Conservation (phyloP, 768 basidiomycete genomes). For the Amanita subjunquillea region DNA sequence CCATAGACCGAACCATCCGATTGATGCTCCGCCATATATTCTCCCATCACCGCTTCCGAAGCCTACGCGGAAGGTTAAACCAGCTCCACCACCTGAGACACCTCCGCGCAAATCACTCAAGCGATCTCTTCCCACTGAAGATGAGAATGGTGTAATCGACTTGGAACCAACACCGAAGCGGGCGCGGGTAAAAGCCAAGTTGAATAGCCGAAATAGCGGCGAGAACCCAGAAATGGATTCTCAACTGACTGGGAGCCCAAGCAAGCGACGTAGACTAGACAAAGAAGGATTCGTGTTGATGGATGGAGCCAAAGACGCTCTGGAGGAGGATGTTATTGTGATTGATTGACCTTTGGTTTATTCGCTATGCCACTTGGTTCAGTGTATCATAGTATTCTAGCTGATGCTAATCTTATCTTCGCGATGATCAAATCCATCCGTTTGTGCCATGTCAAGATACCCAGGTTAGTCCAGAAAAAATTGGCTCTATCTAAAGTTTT, state of each 20-base stretch:
- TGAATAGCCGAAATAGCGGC: not conserved
- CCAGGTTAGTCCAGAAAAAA: too few species aligned
- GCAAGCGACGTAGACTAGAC: constrained; percentile 55
- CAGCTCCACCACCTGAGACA: constrained; percentile 29
- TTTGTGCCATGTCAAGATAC: too few species aligned
- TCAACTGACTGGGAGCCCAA: not conserved
- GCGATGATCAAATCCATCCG: too few species aligned
- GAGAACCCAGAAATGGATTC: constrained; percentile 6
- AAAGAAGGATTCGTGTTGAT: constrained; percentile 68
- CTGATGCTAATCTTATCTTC: not conserved
- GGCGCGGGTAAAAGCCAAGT: constrained; percentile 22
- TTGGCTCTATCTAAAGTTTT: too few species aligned
- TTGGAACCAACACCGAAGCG: constrained; percentile 53
- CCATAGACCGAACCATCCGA: constrained; percentile 44
- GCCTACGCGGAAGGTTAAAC: constrained; percentile 36
- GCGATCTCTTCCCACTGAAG: constrained; percentile 44
- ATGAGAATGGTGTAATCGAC: constrained; percentile 42
- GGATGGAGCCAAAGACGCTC: constrained; percentile 42
- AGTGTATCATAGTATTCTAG: not conserved
- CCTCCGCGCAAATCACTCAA: constrained; percentile 37
- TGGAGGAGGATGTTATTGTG: constrained; percentile 49
- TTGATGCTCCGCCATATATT: constrained; percentile 42
- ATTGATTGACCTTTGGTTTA: constrained; percentile 15
- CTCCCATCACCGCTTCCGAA: constrained; percentile 56
- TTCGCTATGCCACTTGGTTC: not conserved